Conservation (phyloP, 2,329 filamentous ascomycete genomes). For the Diplocarpon rosae region DNA sequence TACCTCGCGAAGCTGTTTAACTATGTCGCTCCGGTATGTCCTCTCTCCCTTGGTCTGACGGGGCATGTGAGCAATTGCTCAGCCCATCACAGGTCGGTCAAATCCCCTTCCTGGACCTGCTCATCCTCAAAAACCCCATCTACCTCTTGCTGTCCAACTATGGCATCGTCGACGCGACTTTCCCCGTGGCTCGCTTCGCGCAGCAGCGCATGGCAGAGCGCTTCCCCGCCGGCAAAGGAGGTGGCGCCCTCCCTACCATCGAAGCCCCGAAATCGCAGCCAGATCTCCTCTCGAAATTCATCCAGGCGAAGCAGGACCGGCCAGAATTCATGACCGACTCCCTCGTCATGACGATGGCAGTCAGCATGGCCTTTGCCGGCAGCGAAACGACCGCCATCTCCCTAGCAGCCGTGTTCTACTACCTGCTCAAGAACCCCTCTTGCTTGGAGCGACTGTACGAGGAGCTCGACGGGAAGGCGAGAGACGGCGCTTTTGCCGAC, state of each 20-base stretch:
- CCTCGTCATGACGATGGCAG: constrained; percentile 58
- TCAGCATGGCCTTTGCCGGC: constrained; percentile 64
- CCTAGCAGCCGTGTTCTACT: constrained; percentile 62
- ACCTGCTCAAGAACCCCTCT: constrained; percentile 51
- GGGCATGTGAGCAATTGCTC: no score
- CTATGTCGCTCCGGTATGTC: constrained; percentile 57
- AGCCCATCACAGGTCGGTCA: constrained; percentile 52
- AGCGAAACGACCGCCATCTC: constrained; percentile 73
- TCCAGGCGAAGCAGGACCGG: constrained; percentile 53
- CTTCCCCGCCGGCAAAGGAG: constrained; percentile 31
- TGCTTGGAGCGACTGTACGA: constrained; percentile 43
- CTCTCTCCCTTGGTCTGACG: no score
- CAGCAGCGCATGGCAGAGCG: constrained; percentile 56
- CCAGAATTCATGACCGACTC: constrained; percentile 62
- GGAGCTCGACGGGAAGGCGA: constrained; percentile 52
- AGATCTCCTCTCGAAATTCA: constrained; percentile 63
- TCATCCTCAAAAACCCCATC: constrained; percentile 67
- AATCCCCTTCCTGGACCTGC: constrained; percentile 57
- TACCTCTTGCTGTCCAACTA: constrained; percentile 56
- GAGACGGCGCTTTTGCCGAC: constrained; percentile 39
- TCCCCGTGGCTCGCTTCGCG: constrained; percentile 64
- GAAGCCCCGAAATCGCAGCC: constrained; percentile 28
- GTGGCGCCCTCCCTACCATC: constrained; percentile 13
- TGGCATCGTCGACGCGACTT: constrained; percentile 56
- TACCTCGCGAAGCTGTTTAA: constrained; percentile 55